phyloP scores from a whole-genome alignment of 1,284 basidiomycete genomes.

The Cerioporus squamosus region DNA sequence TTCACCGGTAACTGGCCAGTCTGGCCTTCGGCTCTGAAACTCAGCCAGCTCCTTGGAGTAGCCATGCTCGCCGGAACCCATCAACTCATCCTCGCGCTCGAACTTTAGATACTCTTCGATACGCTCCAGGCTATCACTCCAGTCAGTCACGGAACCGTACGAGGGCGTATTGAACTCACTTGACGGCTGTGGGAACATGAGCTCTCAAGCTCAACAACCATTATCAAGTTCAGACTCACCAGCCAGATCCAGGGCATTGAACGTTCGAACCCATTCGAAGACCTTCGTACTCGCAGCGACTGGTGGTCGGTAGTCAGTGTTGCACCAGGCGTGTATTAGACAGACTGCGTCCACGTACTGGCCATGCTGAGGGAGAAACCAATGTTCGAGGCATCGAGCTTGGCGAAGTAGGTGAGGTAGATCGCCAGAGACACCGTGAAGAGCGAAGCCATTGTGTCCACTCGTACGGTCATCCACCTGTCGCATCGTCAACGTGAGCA shows the following conservation, averaged over 20 bases:
- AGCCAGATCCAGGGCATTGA: slow-evolving; percentile 63
- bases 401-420: slow-evolving; percentile 51
- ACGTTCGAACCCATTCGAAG: slow-evolving; percentile 53
- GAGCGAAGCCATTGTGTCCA: slow-evolving; percentile 51
- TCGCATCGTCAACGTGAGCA: neutral
- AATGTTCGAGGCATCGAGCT: slow-evolving; percentile 46
- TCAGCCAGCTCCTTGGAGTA: slow-evolving; percentile 40
- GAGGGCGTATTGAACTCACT: slow-evolving; percentile 35
- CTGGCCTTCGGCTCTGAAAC: slow-evolving; percentile 51
- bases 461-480: slow-evolving; percentile 60
- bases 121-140: slow-evolving; percentile 63
- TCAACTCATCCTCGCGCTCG: slow-evolving; percentile 64
- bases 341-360: slow-evolving; percentile 30
- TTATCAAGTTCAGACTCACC: slow-evolving; percentile 35
- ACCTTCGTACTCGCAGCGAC: slow-evolving; percentile 61
- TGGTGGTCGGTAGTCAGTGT: slow-evolving; percentile 17
- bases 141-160: neutral
- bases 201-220: too few relatives aligned
- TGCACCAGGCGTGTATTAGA: too few relatives aligned
- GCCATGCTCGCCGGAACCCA: slow-evolving; percentile 26
- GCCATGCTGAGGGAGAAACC: slow-evolving; percentile 56
- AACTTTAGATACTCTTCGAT: slow-evolving; percentile 75
- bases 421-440: slow-evolving; percentile 55
- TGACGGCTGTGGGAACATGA: slow-evolving; percentile 42
- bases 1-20: slow-evolving; percentile 77